A percentile compares a stretch with the other conserved stretches of the same genome.
Evolutionary conservation across 768 basidiomycete species (phyloP).

Genomic region (Vishniacozyma victoriae): DNA sequence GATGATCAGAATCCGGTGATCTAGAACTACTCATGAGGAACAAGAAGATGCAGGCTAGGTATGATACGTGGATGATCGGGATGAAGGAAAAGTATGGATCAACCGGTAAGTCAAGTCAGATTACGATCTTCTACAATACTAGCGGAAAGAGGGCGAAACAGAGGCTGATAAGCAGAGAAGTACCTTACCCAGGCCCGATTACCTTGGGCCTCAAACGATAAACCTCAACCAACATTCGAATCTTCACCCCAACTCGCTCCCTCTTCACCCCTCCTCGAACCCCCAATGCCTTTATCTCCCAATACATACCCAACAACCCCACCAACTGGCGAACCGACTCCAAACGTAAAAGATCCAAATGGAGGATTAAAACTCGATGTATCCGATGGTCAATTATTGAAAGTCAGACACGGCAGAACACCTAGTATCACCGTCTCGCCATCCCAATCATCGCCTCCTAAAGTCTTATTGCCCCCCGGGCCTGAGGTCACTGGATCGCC

Average conservation of each 20-base stretch:
- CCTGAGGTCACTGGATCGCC: not conserved
- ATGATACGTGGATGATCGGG: slow-evolving; percentile 34
- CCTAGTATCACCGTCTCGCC: not conserved
- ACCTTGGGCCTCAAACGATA: slow-evolving; percentile 21
- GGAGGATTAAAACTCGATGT: not conserved
- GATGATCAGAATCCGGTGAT: slow-evolving; percentile 9
- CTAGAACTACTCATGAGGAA: slow-evolving; percentile 35
- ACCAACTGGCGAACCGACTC: not conserved
- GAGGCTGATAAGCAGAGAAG: slow-evolving; percentile 21
- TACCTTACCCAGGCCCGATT: slow-evolving; percentile 38
- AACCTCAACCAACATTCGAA: slow-evolving; percentile 4
- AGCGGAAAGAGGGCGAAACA: not conserved
- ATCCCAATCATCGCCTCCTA: too few species aligned
- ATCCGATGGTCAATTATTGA: not conserved
- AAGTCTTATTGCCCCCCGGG: not conserved
- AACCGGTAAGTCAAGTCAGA: slow-evolving; percentile 29
- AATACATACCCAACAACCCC: not conserved
- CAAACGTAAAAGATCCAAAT: not conserved
- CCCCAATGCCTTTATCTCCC: not conserved
- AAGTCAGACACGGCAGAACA: not conserved
- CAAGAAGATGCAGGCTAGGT: slow-evolving; percentile 32
- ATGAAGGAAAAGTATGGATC: slow-evolving; percentile 33
- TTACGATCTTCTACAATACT: not conserved
- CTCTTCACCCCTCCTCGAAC: not conserved
- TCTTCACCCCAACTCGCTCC: not conserved